Evolutionary conservation across 164 flowering plant genomes (phyloP), one percentile per base, ranked within the genome.

Genomic region (Annona cherimola): DNA sequence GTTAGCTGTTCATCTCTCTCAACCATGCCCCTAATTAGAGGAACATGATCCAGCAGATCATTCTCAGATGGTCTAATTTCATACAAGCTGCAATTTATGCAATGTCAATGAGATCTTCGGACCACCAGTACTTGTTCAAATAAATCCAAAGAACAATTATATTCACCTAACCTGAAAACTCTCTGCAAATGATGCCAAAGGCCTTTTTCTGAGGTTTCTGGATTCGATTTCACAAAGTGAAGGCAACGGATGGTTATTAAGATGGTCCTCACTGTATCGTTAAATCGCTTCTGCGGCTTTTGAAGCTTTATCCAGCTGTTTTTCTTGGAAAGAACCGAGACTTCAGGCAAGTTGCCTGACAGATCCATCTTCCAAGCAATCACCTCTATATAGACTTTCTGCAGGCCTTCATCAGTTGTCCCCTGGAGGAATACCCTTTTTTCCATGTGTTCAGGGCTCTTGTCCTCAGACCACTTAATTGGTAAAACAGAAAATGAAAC

Each of bases 311-410:
- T 80, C 95, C 97, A 94, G 50, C 55, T 69, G 0, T 80, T 82
- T 3, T 88, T 87, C 78, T 81, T 87, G 19, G 87, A 78, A 20
- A 86, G 85, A 67, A 90, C 92, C 1, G 74, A 88, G 39, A 92
- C 78, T 77, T 81, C 86, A 19, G 93, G 93, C 43, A 69, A 68
- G n/a, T 66, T 78, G 59, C 67, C 75, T 0, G 81, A 79, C 63
- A 90, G 81, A 46, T 87, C 87, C 79, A 88, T 82, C 78, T 78
- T 92, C 98, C 98, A 94, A 0, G 90, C 86, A 16, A 66, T 75
- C 8, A 88, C 94, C 69, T 75, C 84, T 81, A 84, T 89, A 73
- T 80, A 83, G 16, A 94, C 64, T 61, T 71, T 76, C 39, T 71
- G 83, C 54, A 83, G 85, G 43, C 92, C 93, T 70, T 75, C 66